A percentile compares a stretch with the other conserved stretches of the same genome.
These are phyloP conservation scores for Rubus parviflorus DNA, from an alignment of 306 rosid genomes.

Conservation along the genomic window DNA sequence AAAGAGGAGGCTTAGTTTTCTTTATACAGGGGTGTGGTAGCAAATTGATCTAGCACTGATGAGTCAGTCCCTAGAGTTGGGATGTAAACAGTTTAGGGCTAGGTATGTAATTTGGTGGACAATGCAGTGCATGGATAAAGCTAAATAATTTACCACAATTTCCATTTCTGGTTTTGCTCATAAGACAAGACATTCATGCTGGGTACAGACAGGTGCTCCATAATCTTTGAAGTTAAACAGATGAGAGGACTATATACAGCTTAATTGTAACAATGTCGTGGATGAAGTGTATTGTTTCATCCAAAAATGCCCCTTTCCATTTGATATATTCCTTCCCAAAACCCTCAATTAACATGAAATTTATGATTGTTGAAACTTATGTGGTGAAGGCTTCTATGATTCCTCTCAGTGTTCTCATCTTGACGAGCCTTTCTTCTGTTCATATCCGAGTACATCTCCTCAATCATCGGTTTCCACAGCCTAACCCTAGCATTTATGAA, in stretches of 20 bases:
- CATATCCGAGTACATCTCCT: conserved; percentile 94
- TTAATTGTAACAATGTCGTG: conserved; percentile 7
- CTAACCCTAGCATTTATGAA: conserved; percentile 92
- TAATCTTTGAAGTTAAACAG: background rate
- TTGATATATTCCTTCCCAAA: conserved; percentile 3
- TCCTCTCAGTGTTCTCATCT: conserved; percentile 40
- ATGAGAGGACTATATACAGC: background rate
- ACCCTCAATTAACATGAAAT: conserved; percentile 41
- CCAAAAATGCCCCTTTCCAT: background rate
- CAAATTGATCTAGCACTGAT: background rate
- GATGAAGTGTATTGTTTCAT: background rate
- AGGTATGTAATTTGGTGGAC: too few species aligned
- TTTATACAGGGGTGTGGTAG: background rate
- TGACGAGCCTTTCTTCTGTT: conserved; percentile 55
- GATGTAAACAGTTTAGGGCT: too few species aligned
- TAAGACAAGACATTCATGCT: background rate
- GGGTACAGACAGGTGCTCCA: background rate
- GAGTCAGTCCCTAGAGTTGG: too few species aligned
- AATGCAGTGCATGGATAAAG: too few species aligned
- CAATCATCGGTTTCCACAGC: conserved; percentile 96
- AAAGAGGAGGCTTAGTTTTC: background rate
- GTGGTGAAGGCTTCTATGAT: conserved; percentile 27
- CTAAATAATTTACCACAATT: background rate
- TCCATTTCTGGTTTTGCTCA: background rate
- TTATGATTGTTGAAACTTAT: conserved; percentile 39